Conservation (phyloP, 2,329 filamentous ascomycete genomes). For the Moelleriella libera region DNA sequence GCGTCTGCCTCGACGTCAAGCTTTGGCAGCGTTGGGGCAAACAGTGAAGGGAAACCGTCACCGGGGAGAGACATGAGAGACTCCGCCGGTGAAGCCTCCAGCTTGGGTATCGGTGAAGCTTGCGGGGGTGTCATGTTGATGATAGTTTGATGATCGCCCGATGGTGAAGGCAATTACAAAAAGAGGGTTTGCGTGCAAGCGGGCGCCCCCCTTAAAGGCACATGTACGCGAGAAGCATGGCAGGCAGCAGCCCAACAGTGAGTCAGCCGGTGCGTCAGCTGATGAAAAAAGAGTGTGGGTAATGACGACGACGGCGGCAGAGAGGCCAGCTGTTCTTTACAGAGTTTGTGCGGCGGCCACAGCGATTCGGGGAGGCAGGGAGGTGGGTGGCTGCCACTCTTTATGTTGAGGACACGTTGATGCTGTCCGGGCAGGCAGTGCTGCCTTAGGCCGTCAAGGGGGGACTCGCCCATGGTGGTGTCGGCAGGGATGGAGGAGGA, state of each 20-base stretch:
- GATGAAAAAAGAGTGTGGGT: not conserved
- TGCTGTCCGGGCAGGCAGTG: conserved; percentile 4
- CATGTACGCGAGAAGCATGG: conserved; percentile 9
- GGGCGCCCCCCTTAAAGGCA: conserved; percentile 6
- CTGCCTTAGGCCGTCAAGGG: conserved; percentile 15
- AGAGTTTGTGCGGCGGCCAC: no score
- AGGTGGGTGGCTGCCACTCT: conserved; percentile 1
- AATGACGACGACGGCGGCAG: not conserved
- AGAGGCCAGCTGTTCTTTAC: conserved; percentile 5
- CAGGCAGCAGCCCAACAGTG: conserved; percentile 7
- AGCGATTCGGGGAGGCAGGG: not conserved
- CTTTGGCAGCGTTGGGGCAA: conserved; percentile 20
- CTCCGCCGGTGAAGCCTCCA: conserved; percentile 39
- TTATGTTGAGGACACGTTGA: conserved; percentile 17
- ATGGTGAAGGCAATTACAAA: not conserved
- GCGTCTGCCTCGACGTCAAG: conserved; percentile 30
- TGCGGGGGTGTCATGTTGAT: conserved; percentile 24
- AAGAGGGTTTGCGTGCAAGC: not conserved
- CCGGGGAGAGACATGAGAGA: conserved; percentile 36
- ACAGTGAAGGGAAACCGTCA: conserved; percentile 34
- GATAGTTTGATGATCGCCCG: not conserved
- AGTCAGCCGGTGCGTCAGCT: conserved; percentile 9
- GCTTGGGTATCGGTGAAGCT: conserved; percentile 31
- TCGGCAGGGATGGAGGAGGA: no score
- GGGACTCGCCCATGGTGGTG: no score